Percentiles rank a stretch among this genome's conserved stretches.
phyloP scores from a whole-genome alignment of 768 basidiomycete species.

The Agaricus bisporus region DNA sequence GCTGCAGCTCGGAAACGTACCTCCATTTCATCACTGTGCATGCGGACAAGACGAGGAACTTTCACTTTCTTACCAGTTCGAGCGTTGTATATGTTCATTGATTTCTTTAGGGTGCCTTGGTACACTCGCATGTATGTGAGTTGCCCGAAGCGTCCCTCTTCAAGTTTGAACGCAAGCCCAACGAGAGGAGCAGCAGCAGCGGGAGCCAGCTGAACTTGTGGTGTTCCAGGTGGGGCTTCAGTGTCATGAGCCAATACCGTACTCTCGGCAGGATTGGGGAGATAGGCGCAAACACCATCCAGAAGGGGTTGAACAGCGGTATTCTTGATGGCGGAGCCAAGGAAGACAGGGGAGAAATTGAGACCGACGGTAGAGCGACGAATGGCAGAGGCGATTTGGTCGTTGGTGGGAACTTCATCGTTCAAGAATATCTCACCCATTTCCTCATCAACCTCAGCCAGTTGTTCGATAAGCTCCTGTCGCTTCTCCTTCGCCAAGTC shows the following conservation, averaged over 20 bases:
- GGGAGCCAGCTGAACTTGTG: conserved; percentile 71
- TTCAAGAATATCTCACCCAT: conserved; percentile 89
- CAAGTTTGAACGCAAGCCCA: conserved; percentile 95
- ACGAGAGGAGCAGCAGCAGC: conserved; percentile 86
- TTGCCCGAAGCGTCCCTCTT: conserved; percentile 96
- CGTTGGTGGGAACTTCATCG: conserved; percentile 69
- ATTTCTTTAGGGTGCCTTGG: conserved; percentile 88
- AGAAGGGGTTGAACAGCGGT: conserved; percentile 91
- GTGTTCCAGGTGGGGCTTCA: conserved; percentile 50
- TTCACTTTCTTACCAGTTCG: conserved; percentile 96
- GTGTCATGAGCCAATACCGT: conserved; percentile 81
- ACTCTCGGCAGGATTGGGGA: conserved; percentile 82
- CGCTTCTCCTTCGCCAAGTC: conserved; percentile 81
- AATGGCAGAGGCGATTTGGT: conserved; percentile 77
- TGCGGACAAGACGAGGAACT: conserved; percentile 90
- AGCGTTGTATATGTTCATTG: conserved; percentile 82
- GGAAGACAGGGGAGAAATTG: conserved; percentile 94
- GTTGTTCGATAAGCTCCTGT: conserved; percentile 85
- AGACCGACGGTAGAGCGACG: conserved; percentile 83
- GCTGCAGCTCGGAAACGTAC: conserved; percentile 30
- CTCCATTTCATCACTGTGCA: conserved; percentile 99
- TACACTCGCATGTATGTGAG: conserved; percentile 98
- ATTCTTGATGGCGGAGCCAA: conserved; percentile 97
- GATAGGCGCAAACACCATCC: conserved; percentile 93
- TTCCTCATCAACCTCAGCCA: conserved; percentile 94